A percentile compares a stretch with the other conserved stretches of the same genome.
Conservation (phyloP, 1,139 yeast genomes). For the Nadsonia starkeyi-henricii region DNA sequence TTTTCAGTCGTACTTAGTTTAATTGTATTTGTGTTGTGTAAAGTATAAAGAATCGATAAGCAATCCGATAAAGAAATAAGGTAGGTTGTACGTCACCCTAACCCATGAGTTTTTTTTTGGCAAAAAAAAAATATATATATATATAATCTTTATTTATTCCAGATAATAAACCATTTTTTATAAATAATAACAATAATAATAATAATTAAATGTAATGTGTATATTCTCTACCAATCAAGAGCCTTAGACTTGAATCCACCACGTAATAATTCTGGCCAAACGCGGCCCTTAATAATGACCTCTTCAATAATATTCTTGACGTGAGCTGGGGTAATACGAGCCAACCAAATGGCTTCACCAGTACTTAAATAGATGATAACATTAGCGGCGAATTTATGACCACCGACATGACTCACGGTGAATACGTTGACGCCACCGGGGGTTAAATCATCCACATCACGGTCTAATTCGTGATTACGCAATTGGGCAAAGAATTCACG, state of each 20-base stretch:
- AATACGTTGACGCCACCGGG: conserved; percentile 61
- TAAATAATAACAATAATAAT: too few species aligned
- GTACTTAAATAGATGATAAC: conserved; percentile 57
- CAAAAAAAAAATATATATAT: too few species aligned
- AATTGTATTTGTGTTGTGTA: too few species aligned
- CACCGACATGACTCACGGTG: conserved; percentile 80
- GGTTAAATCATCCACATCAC: conserved; percentile 63
- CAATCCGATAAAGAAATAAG: too few species aligned
- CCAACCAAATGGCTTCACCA: conserved; percentile 80
- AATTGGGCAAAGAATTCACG: conserved; percentile 62
- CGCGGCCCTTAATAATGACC: conserved; percentile 52
- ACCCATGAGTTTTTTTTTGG: too few species aligned
- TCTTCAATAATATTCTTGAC: conserved; percentile 62
- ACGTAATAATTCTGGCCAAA: conserved; percentile 61
- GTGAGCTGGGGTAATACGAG: conserved; percentile 67
- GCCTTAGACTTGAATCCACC: conserved; percentile 33
- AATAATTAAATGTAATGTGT: too few species aligned
- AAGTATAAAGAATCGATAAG: too few species aligned
- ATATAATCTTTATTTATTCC: too few species aligned
- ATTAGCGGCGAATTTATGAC: conserved; percentile 89
- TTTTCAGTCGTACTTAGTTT: too few species aligned
- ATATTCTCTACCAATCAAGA: conserved; percentile 35
- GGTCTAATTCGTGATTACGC: conserved; percentile 50
- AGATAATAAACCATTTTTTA: too few species aligned
- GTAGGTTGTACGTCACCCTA: too few species aligned